These are phyloP conservation scores for Brassica cretica DNA, from an alignment of 345 rosid species.

Conservation along the genomic window DNA sequence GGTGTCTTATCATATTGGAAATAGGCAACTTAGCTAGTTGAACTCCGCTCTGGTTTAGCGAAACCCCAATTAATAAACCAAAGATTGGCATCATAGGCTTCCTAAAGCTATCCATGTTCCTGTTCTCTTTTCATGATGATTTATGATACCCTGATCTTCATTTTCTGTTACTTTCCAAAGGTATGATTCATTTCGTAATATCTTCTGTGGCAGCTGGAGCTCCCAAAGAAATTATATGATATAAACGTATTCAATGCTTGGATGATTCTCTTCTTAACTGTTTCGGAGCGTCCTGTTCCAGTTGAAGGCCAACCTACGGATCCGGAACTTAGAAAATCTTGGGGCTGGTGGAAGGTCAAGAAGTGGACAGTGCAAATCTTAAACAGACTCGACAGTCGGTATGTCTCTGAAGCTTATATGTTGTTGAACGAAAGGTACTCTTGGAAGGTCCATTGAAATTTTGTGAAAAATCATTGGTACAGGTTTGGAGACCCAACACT, in stretches of 20 bases:
- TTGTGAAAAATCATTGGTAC: slow-evolving; percentile 5
- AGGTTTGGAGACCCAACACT: slow-evolving; percentile 97
- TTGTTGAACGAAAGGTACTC: neutral
- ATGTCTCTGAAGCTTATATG: slow-evolving; percentile 17
- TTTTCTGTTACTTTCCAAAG: slow-evolving; percentile 1
- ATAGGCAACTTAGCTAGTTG: neutral
- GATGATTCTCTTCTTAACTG: slow-evolving; percentile 88
- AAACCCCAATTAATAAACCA: neutral
- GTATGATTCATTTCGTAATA: slow-evolving; percentile 6
- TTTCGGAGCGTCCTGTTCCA: slow-evolving; percentile 94
- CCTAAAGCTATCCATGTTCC: slow-evolving; percentile 4
- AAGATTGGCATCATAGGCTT: slow-evolving; percentile 3
- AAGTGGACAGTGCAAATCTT: slow-evolving; percentile 97
- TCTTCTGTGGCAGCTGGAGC: slow-evolving; percentile 72
- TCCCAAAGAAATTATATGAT: slow-evolving; percentile 82
- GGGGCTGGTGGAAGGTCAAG: slow-evolving; percentile 99
- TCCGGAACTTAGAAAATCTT: slow-evolving; percentile 86
- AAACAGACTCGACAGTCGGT: slow-evolving; percentile 93
- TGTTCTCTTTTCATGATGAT: slow-evolving; percentile 1
- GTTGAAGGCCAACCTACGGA: slow-evolving; percentile 90
- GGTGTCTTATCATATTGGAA: neutral
- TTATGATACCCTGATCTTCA: neutral
- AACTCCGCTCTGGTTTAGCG: neutral
- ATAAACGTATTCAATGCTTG: slow-evolving; percentile 82
- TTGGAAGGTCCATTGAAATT: neutral